Evolutionary conservation across 176 grass and related monocot species (phyloP), one percentile per base, ranked within the genome.

Genomic region (Raddia guianensis): DNA sequence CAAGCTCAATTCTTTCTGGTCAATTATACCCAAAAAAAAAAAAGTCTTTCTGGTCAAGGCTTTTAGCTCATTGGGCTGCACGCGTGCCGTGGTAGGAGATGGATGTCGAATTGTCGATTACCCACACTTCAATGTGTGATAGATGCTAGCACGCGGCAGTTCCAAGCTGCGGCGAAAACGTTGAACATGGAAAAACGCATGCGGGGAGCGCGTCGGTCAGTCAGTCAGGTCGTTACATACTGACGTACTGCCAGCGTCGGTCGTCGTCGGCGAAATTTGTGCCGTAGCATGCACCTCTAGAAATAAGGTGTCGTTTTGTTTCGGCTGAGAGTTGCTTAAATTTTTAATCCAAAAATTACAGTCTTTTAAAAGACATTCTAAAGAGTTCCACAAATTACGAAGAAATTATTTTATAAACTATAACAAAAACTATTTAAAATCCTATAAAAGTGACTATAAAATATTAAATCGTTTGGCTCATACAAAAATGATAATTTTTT

Each of bases 111-210:
- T 40, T 40, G 37, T 5, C 37, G 37, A 40, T 40, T 5, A 40
- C 54, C 82, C 65, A 77, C 52, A 37, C 64, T 10, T 62, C 21
- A 71, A 62, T 37, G 50, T 52, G 11, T 11, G 50, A 27, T 27
- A 1, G 27, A 42, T 32, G 40, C 12, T 70, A 48, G 2, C 7
- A 46, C 57, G 19, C 20, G 56, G 13, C n/a, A 3, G 2, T 5
- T 9, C 32, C 37, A 37, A 62, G 14, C 45, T 60, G 51, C 69
- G 62, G 62, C 80, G 80, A 78, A 73, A 83, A 3, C n/a, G 68
- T 68, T 83, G 86, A 83, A 83, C 80, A 7, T 53, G 3, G 51
- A 44, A 59, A 46, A 49, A 46, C 66, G 63, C 40, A 47, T 35
- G 73, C 62, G 16, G 7, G 9, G 35, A 75, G 19, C 9, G 7